phyloP scores from a whole-genome alignment of 129 eudicot species.

The Apium graveolens region DNA sequence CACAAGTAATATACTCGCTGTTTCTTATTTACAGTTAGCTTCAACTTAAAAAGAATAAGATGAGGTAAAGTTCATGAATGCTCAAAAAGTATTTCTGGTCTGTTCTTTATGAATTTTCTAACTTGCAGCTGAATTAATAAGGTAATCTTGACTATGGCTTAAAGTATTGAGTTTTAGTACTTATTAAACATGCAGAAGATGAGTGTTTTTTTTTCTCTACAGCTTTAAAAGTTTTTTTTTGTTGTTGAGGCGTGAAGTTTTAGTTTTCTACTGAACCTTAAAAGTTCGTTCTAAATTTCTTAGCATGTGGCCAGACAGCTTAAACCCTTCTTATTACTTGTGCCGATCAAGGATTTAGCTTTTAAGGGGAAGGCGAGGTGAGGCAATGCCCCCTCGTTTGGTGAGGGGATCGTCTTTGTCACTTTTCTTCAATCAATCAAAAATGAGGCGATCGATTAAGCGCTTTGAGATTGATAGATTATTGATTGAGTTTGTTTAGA shows the following conservation, averaged over 20 bases:
- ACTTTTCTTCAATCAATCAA: neutral
- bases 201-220: neutral
- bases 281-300: neutral
- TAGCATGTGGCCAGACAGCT: neutral
- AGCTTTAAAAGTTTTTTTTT: neutral
- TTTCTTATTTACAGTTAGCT: neutral
- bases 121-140: neutral
- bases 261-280: neutral
- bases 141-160: neutral
- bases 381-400: neutral
- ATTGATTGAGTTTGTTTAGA: too few relatives aligned
- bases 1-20: neutral
- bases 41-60: neutral
- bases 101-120: too few relatives aligned
- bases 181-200: neutral
- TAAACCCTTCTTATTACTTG: neutral
- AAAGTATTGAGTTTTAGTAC: too few relatives aligned
- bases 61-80: neutral
- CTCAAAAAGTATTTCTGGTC: neutral
- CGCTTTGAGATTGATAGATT: neutral
- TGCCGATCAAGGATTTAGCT: neutral
- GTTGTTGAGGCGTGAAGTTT: neutral
- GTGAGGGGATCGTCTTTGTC: neutral
- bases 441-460: neutral
- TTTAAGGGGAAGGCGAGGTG: too few relatives aligned